Evolutionary conservation across 129 eudicot species (phyloP), one percentile per base, ranked within the genome.

Genomic region (Mikania micrantha): DNA sequence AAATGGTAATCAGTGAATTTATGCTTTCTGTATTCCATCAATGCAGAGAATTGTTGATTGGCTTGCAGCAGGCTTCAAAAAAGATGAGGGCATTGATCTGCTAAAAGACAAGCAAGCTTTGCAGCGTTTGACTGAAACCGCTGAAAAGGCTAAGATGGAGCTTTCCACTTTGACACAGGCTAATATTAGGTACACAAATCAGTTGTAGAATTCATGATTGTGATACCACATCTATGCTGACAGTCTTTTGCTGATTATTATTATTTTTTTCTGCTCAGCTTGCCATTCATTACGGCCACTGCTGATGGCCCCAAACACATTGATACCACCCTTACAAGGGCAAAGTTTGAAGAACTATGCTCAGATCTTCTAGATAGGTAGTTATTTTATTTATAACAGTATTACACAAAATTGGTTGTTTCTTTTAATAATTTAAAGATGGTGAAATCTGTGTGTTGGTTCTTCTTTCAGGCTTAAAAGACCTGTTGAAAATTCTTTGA

Each of bases 91-190:
- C 56, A 83, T 94, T 15, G 95, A 89, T 83, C 87, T 89, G 11
- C 77, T 94, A 73, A 94, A 94, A 82, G 99, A 94, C 84, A 94
- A 94, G 57, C 99, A 94, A 85, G 99, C 99, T 45, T 88, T 94
- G 7, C 99, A 94, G 66, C 96, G 99, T 34, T 74, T 94, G 40
- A 94, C 93, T 1, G 99, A 94, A 80, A 89, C 99, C 17, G 96
- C 99, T 11, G 99, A 94, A 81, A 94, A 94, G 77, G 99, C 99
- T 40, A 94, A 94, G 74, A 94, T 94, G 99, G 99, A 94, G 71
- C 86, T 94, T 19, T 94, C 99, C 64, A 76, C 99, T 66, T 74
- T 94, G 73, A 88, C 96, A 6, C 99, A 94, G 58, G 84, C 99
- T 58, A 89, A 85, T 56, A 89, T 94, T 49, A 94, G 99, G 99